Base-by-base conservation (phyloP, 768 basidiomycete species). In the Russula compacta region DNA sequence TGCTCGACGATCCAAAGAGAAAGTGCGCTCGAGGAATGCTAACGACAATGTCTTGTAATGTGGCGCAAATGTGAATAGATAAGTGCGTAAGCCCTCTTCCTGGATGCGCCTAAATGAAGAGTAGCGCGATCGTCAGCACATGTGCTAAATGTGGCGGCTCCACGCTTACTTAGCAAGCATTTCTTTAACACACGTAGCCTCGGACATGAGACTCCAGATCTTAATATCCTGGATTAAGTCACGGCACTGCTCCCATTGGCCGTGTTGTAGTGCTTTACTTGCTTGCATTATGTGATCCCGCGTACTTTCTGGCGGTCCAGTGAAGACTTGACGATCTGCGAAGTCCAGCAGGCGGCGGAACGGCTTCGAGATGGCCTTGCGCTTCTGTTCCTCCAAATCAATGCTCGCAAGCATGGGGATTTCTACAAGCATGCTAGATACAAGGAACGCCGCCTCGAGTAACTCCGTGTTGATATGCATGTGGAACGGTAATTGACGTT, bases 281-380 rank as follows among this genome's bases (percentile, higher is more conserved):
- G 97, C 97, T 73, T 98, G 95, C 91, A 98, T 97, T 73, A 99
- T 95, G 71, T 98, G 97, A 69, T 99, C 97, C 38, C 97, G 80
- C 36, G 95, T 98, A 69, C 91, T 98, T 74, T 99, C 97, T n/a
- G 94, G 93, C 2, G 95, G 94, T 2, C 95, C 97, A 24, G 93
- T 95, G 74, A 99, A 99, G 11, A 97, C 88, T 76, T 98, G 97
- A 33, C 93, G 84, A 69, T 98, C 97, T 1, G 95, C 95, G 69
- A 97, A 95, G 74, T 99, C 97, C 55, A 99, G 78, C 63, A 98
- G 76, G 48, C 95, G 83, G 40, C 95, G 84, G 84, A 98, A 99
- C 29, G 94, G 92, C 72, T 98, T 95, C n/a, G 92, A 94, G 61
- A 95, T 90, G 2, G 85, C 82, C 75, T 95, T 93, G 68, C 95